Evolutionary conservation across 2,329 filamentous ascomycete genomes (phyloP).

Genomic region (Phoma sp.): DNA sequence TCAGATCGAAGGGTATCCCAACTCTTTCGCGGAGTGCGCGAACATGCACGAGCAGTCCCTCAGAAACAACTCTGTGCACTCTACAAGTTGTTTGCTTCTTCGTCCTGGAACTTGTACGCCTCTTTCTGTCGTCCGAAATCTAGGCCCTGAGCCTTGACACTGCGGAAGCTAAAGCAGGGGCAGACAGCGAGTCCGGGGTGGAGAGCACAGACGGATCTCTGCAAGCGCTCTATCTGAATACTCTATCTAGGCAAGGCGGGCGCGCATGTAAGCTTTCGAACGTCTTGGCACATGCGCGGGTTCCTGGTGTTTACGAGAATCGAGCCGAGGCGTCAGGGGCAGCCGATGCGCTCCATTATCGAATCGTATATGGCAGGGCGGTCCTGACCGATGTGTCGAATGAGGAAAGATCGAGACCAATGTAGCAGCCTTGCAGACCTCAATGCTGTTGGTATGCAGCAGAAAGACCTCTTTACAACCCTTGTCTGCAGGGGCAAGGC

Average conservation of each 20-base stretch:
- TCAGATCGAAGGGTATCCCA: neutral
- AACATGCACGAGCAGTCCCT: neutral
- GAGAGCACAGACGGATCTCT: constrained; percentile 3
- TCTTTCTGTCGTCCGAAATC: neutral
- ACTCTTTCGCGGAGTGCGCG: neutral
- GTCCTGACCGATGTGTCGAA: neutral
- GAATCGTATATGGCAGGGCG: neutral
- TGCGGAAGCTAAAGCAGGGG: constrained; percentile 10
- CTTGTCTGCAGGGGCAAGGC: neutral
- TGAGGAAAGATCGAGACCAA: neutral
- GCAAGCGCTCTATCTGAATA: neutral
- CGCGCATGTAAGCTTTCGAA: neutral
- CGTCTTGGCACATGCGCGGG: constrained; percentile 1
- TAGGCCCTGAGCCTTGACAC: constrained; percentile 1
- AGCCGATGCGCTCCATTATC: constrained; percentile 2
- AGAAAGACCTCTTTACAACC: neutral
- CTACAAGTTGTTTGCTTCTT: neutral
- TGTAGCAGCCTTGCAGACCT: constrained; percentile 1
- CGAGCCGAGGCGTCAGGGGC: constrained; percentile 6
- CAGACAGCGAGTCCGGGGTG: neutral
- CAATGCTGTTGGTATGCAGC: neutral
- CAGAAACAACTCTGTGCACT: neutral
- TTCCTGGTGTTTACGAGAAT: neutral
- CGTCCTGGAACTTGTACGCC: neutral
- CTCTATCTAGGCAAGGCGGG: neutral